A percentile compares a stretch with the other conserved stretches of the same genome.
These are phyloP conservation scores for Sphagnum fallax DNA, from an alignment of 228 moss, liverwort and hornwort species.

Conservation along the genomic window DNA sequence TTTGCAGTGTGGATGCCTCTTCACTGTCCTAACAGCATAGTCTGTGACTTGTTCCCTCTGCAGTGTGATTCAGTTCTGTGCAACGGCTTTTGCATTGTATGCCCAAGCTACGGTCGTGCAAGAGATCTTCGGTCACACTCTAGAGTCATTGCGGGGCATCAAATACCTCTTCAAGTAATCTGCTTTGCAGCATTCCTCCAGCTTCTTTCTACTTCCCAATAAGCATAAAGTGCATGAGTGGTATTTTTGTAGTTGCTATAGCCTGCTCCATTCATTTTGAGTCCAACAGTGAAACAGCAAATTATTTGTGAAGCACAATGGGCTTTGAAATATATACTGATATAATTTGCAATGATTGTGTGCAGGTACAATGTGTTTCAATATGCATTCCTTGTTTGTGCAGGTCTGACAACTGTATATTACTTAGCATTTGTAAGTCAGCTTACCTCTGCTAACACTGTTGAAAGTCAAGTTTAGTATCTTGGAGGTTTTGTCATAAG, in stretches of 20 bases:
- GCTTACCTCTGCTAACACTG: neutral
- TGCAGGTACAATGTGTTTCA: slow-evolving; percentile 77
- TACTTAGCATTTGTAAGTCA: slow-evolving; percentile 62
- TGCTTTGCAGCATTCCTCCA: neutral
- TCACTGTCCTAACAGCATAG: neutral
- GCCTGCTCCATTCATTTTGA: no score
- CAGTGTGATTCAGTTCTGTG: slow-evolving; percentile 60
- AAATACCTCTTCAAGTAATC: slow-evolving; percentile 45
- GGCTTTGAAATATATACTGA: no score
- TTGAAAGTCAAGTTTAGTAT: neutral
- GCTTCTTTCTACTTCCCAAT: neutral
- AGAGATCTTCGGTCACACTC: slow-evolving; percentile 55
- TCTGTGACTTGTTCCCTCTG: neutral
- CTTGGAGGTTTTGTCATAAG: neutral
- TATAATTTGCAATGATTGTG: neutral
- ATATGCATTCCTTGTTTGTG: slow-evolving; percentile 56
- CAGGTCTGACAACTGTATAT: slow-evolving; percentile 40
- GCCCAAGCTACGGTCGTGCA: slow-evolving; percentile 55
- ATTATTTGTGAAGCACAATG: no score
- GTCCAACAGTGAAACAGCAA: no score
- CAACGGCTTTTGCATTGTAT: slow-evolving; percentile 42
- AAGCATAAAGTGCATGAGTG: neutral
- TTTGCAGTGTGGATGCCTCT: neutral
- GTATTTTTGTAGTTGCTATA: no score
- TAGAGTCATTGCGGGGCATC: slow-evolving; percentile 40